Evolutionary conservation across 352 stramenopile species (phyloP).

Genomic region (Phytophthora boehmeriae): DNA sequence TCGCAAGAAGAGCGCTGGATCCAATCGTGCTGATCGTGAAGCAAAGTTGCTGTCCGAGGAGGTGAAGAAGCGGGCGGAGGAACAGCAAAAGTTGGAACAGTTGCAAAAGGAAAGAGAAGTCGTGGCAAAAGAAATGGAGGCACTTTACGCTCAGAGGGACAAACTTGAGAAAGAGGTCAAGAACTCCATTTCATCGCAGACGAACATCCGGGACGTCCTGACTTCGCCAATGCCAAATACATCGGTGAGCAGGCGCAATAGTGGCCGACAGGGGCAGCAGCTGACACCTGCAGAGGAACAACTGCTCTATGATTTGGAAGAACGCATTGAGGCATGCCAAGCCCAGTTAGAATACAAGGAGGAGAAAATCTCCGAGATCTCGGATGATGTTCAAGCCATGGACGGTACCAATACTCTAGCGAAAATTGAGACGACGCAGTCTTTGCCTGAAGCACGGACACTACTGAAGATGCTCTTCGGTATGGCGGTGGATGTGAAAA

Average conservation of each 20-base stretch:
- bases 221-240: slow-evolving; percentile 74
- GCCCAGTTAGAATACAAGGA: slow-evolving; percentile 90
- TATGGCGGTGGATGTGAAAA: slow-evolving; percentile 89
- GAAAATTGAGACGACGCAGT: slow-evolving; percentile 86
- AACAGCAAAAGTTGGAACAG: slow-evolving; percentile 86
- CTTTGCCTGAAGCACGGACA: slow-evolving; percentile 78
- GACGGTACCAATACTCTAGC: slow-evolving; percentile 59
- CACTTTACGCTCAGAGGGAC: slow-evolving; percentile 73
- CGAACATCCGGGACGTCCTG: slow-evolving; percentile 80
- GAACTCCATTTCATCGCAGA: slow-evolving; percentile 60
- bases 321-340: slow-evolving; percentile 87
- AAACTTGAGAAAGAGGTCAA: slow-evolving; percentile 75
- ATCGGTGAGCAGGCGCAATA: slow-evolving; percentile 48
- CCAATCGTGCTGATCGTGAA: slow-evolving; percentile 53
- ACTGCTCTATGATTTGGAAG: slow-evolving; percentile 82
- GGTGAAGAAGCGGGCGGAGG: slow-evolving; percentile 80
- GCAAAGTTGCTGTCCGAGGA: slow-evolving; percentile 86
- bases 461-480: slow-evolving; percentile 86
- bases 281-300: slow-evolving; percentile 85
- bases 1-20: slow-evolving; percentile 48
- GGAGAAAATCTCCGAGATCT: slow-evolving; percentile 87
- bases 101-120: slow-evolving; percentile 78
- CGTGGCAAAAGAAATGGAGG: slow-evolving; percentile 85
- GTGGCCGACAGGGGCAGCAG: slow-evolving; percentile 47
- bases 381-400: slow-evolving; percentile 47